Percentiles rank a stretch among this genome's conserved stretches.
Conservation (phyloP, 2,329 filamentous ascomycete species). For the Xylariaceae sp. region DNA sequence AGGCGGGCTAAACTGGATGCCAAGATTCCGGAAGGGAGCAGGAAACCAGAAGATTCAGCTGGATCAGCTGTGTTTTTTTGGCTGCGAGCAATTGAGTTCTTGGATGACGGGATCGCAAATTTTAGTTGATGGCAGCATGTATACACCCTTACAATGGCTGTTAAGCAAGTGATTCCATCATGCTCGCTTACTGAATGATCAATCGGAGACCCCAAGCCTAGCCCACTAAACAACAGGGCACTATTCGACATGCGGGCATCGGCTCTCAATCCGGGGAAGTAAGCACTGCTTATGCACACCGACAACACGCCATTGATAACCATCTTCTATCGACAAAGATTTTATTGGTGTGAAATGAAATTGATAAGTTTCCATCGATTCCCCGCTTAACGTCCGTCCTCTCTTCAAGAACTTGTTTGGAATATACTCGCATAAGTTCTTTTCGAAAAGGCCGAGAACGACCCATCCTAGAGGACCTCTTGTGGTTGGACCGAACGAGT, state of each 20-base stretch:
- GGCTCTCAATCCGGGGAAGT: too few relatives aligned
- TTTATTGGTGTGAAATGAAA: too few relatives aligned
- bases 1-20: slow-evolving; percentile 61
- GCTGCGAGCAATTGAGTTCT: slow-evolving; percentile 58
- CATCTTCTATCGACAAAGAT: too few relatives aligned
- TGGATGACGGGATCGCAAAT: slow-evolving; percentile 68
- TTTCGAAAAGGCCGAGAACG: background rate
- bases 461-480: background rate
- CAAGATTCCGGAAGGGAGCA: slow-evolving; percentile 60
- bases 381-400: background rate
- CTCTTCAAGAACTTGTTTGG: background rate
- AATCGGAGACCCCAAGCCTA: too few relatives aligned
- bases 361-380: too few relatives aligned
- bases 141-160: slow-evolving; percentile 64
- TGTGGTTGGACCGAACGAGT: background rate
- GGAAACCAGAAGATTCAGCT: slow-evolving; percentile 59
- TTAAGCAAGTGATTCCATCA: too few relatives aligned
- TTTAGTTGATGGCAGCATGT: slow-evolving; percentile 69
- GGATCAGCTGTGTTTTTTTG: slow-evolving; percentile 71
- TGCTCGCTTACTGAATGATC: too few relatives aligned
- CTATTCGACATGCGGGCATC: too few relatives aligned
- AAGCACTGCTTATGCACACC: too few relatives aligned
- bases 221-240: too few relatives aligned
- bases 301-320: too few relatives aligned
- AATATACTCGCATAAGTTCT: background rate